Evolutionary conservation across 371 early-diverging fungal species (phyloP), one percentile per base, ranked within the genome.

Genomic region (Mucor saturninus): DNA sequence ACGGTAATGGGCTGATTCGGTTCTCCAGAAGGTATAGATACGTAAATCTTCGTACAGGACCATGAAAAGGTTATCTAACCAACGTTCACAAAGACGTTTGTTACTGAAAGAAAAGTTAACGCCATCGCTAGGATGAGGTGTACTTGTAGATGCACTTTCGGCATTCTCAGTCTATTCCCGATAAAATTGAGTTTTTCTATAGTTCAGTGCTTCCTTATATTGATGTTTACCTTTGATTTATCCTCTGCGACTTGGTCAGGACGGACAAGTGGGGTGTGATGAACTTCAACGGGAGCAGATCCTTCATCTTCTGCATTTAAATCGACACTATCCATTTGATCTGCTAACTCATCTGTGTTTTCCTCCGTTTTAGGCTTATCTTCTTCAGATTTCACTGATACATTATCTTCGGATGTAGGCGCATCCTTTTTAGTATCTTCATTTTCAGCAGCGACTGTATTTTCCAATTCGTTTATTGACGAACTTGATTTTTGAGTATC

Each of bases 1-100:
- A 14, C 87, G 87, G 42, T 86, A 80, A 54, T 83, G 86, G 30
- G 84, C 72, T 58, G 90, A 81, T 62, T 91, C 91, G 5, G 92
- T 84, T 59, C 89, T 76, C 90, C 92, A 93, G 63, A 89, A 86
- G 1, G 97, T 95, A 74, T 96, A 98, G 21, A 94, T 89, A 32
- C 98, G 90, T 56, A 98, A 80, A 69, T 98, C 98, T 72, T 95
- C 97, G 64, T 96, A 98, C 43, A 98, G 76, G 4, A 98, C 95
- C 97, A 97, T 96, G 61, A 98, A 97, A 43, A 97, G 81, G 72
- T 97, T 95, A 74, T 98, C 98, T 66, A 98, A 83, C 98, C 98
- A 98, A 67, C 97, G 94, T 69, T 98, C 98, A 68, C 98, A 98
- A 43, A 98, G 86, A 15, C 98, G 86, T 82, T 98, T 98, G 80